Conservation (phyloP, 2,329 filamentous ascomycete species). For the Aspergillus ochraceoroseus region DNA sequence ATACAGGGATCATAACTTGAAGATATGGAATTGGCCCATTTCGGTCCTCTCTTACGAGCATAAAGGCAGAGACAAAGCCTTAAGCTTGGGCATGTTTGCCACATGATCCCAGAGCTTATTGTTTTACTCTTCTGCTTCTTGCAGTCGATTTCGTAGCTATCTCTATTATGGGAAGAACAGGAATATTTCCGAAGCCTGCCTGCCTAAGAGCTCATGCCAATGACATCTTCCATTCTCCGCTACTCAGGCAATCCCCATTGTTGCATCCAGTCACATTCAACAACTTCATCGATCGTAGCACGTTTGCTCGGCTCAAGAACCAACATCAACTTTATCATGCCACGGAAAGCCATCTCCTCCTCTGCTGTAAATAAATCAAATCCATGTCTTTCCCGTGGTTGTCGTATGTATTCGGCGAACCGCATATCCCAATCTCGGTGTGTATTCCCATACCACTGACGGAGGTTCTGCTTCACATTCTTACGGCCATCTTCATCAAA, state of each 20-base stretch:
- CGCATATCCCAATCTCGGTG: conserved; percentile 7
- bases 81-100: too few species aligned
- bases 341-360: conserved; percentile 14
- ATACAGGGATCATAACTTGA: too few species aligned
- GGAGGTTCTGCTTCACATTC: conserved; percentile 9
- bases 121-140: too few species aligned
- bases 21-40: too few species aligned
- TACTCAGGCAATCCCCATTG: conserved; percentile 17
- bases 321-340: conserved; percentile 20
- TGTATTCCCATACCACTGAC: conserved; percentile 5
- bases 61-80: too few species aligned
- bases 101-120: too few species aligned
- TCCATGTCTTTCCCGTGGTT: conserved; percentile 1
- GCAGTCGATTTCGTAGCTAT: too few species aligned
- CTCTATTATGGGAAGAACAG: too few species aligned
- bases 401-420: conserved; percentile 13
- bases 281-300: conserved; percentile 17
- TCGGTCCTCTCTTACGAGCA: too few species aligned
- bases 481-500: conserved; percentile 23
- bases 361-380: conserved; percentile 9
- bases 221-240: conserved; percentile 12
- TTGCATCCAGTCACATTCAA: conserved; percentile 23
- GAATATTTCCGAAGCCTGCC: too few species aligned
- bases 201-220: too few species aligned
- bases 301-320: conserved; percentile 18